Base-by-base conservation (phyloP, 768 basidiomycete species). In the Leccinum broughii region DNA sequence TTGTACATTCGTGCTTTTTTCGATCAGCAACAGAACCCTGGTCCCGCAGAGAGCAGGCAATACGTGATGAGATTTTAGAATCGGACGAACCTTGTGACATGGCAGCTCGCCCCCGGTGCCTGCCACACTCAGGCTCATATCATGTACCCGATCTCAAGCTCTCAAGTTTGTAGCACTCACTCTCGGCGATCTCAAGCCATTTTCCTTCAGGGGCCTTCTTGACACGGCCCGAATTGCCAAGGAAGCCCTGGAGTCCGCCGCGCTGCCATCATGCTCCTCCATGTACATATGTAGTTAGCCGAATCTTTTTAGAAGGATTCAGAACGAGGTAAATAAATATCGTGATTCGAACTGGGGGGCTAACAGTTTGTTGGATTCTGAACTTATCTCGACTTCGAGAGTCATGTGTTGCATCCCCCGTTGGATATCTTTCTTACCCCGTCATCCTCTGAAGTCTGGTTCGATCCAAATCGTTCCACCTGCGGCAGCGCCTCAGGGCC, bases 151-250 rank as follows among this genome's bases (percentile, higher is more conserved):
- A 10, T 17, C n/a, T 9, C 41, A 44, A 44, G 41, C 41, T 41
- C 17, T n/a, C 41, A 44, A 44, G 41, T 44, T 46, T 6, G 44
- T 20, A 46, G n/a, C 44, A 46, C 20, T 1, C 20, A 22, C 44
- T 46, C 10, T 11, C 11, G 2, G 20, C 44, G 20, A 20, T 46
- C 41, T n/a, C n/a, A 20, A 41, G 39, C 39, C 17, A 41, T 41
- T 17, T 41, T 41, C 39, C 17, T 41, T 9, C 17, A 41, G 15
- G 17, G 24, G 24, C 3, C 3, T 24, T 41, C 17, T 37, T 37
- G 37, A 30, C 30, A 30, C 63, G 54, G 63, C 24, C 50, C 59
- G 37, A 41, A 44, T 44, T 26, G 54, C 64, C 37, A 56, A 48
- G 39, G 46, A 26, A 20, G 30, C n/a, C 20, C n/a, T 44, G 2